Evolutionary conservation across 257 asterid species (phyloP), one percentile per base, ranked within the genome.

Genomic region (Solanum rostratum): DNA sequence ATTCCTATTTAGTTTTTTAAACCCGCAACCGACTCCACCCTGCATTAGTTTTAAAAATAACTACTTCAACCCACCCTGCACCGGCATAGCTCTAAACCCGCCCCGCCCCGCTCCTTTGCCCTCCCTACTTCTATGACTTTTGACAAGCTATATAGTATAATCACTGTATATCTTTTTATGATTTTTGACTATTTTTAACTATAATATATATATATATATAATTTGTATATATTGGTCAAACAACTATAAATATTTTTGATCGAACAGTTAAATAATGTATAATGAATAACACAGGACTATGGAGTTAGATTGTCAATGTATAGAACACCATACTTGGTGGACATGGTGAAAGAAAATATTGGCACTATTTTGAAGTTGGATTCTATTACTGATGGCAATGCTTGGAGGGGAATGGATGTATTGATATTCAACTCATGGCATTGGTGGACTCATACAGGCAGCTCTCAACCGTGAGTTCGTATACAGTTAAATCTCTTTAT

Each of bases 381-480:
- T 33, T 95, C 98, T 10, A 95, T 95, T 7, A 81, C 24, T 60
- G 84, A 76, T 11, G 98, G 98, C 10, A 80, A 92, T 7, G 88
- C 92, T 0, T 95, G 98, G 98, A 86, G 63, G 78, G 97, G 97
- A 53, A 94, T 94, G 97, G 97, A 95, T 86, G 85, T 95, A 59
- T 45, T 95, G 84, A 88, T 95, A 30, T 95, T 95, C 90, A 95
- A 95, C 92, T 86, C 98, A 10, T 94, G 98, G 98, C 98, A 95
- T 68, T 95, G 98, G 98, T 95, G 98, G 98, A 94, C 95, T 8
- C 98, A 95, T 52, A 93, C 96, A 6, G 92, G 92, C 22, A 87
- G 85, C 43, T 90, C 95, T 29, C 97, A 94, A 50, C 97, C 97
- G 98, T 95, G 90, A 9, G 92, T 63, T 52, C 39, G 1, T 33